These are phyloP conservation scores for Senna tora DNA, from an alignment of 306 rosid species.

Conservation along the genomic window DNA sequence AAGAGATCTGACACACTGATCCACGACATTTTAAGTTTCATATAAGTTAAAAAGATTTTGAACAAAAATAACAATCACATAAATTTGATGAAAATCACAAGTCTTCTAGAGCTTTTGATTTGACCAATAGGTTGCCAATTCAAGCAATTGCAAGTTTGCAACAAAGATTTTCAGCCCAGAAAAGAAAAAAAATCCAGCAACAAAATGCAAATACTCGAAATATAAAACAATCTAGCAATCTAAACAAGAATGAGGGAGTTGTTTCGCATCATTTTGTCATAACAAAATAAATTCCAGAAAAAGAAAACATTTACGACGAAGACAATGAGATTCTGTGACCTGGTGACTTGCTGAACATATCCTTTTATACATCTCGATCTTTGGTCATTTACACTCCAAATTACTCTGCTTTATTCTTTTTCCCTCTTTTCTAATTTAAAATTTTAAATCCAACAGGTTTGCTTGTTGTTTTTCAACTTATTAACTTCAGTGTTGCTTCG, in stretches of 20 bases:
- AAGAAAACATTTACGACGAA: background rate
- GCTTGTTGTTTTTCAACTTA: background rate
- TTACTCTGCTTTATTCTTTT: background rate
- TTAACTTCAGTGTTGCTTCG: background rate
- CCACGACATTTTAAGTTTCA: slow-evolving; percentile 30
- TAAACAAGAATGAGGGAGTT: background rate
- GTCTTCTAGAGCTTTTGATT: slow-evolving; percentile 10
- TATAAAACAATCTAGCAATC: background rate
- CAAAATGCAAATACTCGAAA: background rate
- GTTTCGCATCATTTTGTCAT: background rate
- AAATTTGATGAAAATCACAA: background rate
- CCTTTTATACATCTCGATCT: slow-evolving; percentile 2
- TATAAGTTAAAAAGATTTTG: slow-evolving; percentile 11
- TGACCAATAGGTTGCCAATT: background rate
- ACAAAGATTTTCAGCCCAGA: background rate
- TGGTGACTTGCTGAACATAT: background rate
- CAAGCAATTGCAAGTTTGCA: slow-evolving; percentile 4
- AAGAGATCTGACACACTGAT: slow-evolving; percentile 95
- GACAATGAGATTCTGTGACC: background rate
- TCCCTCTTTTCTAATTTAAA: background rate
- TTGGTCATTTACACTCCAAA: background rate
- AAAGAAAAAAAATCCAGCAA: background rate
- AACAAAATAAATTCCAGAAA: background rate
- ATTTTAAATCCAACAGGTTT: background rate
- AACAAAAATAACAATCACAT: background rate